phyloP scores from a whole-genome alignment of 495 filamentous ascomycete species.

The Podospora didyma region DNA sequence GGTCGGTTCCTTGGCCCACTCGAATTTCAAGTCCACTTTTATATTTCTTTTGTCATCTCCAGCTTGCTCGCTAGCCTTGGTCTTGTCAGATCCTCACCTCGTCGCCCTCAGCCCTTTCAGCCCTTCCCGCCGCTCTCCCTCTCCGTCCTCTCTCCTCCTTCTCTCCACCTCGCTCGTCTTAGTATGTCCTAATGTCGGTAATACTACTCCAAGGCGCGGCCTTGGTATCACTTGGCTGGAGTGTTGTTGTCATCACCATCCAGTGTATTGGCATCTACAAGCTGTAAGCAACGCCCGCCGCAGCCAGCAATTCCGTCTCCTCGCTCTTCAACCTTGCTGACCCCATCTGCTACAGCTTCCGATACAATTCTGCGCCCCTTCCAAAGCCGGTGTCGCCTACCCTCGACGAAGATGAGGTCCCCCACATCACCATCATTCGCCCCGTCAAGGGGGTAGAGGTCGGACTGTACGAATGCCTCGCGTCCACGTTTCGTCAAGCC shows the following conservation, averaged over 20 bases:
- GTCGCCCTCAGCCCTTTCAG: no score
- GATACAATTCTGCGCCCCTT: conserved; percentile 44
- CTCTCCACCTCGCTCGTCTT: background rate
- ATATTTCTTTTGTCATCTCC: background rate
- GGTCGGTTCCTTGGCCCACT: background rate
- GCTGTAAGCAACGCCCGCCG: conserved; percentile 44
- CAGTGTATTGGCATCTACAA: conserved; percentile 48
- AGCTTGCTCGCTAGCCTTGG: no score
- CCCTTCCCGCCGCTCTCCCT: background rate
- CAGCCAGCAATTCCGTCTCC: background rate
- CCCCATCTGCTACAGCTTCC: conserved; percentile 35
- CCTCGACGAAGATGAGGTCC: conserved; percentile 46
- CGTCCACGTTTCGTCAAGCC: conserved; percentile 79
- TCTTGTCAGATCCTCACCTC: no score
- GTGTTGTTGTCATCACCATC: conserved; percentile 42
- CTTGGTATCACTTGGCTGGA: conserved; percentile 47
- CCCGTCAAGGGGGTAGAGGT: conserved; percentile 92
- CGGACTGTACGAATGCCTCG: conserved; percentile 85
- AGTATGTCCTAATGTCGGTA: background rate
- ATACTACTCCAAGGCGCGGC: conserved; percentile 37
- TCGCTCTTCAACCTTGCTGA: background rate
- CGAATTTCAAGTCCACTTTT: background rate
- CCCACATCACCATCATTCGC: conserved; percentile 89
- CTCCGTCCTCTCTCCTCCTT: background rate
- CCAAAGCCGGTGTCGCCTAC: conserved; percentile 40